Evolutionary conservation across 2,329 filamentous ascomycete species (phyloP).

Genomic region (Diplodia seriata): DNA sequence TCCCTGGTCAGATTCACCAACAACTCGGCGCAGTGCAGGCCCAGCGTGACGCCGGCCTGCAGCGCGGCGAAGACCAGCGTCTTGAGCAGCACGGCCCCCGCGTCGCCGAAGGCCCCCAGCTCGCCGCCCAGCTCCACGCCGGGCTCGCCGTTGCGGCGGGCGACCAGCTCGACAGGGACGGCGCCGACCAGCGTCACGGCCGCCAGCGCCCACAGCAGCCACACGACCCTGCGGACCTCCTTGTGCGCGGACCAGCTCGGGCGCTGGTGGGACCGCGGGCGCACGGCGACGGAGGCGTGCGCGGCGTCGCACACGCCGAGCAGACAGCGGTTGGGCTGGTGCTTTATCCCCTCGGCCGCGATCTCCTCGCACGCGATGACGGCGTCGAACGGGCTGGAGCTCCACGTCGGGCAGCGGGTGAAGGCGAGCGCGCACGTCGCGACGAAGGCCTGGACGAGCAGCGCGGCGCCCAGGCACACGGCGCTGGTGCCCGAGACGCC

Average conservation of each 20-base stretch:
- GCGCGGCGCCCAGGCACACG: conserved; percentile 4
- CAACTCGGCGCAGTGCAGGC: background rate
- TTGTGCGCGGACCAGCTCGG: background rate
- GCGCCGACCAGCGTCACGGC: background rate
- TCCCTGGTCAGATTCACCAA: background rate
- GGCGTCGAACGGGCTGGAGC: conserved; percentile 1
- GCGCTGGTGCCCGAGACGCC: background rate
- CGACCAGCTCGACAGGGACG: background rate
- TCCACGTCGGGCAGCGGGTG: background rate
- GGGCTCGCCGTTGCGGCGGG: background rate
- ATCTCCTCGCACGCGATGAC: background rate
- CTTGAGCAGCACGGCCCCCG: background rate
- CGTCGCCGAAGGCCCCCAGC: background rate
- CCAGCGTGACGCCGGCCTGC: background rate
- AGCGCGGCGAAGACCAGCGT: background rate
- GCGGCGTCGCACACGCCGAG: background rate
- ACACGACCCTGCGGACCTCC: background rate
- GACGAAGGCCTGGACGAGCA: background rate
- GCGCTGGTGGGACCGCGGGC: background rate
- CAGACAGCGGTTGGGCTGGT: background rate
- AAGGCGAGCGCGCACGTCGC: background rate
- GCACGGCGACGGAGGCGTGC: background rate
- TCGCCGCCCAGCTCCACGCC: background rate
- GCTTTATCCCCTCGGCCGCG: background rate
- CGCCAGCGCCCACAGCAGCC: background rate